Evolutionary conservation across 2,329 filamentous ascomycete species (phyloP).

Genomic region (Cladophialophora carrionii): DNA sequence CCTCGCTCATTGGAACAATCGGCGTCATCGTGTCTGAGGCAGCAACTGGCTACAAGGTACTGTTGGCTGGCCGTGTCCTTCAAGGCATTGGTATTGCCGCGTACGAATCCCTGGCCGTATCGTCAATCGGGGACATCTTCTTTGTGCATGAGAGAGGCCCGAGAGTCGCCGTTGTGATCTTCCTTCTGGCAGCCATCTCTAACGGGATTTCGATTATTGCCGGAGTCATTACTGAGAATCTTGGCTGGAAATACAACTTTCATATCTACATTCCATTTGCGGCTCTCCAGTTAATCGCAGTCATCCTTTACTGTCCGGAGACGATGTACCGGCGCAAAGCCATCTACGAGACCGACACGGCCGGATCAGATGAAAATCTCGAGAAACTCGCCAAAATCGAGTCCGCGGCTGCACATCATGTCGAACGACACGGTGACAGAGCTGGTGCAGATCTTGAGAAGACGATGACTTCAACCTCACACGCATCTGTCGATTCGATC

Average conservation of each 20-base stretch:
- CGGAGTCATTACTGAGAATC: slow-evolving; percentile 45
- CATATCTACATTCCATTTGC: slow-evolving; percentile 28
- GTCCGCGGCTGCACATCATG: slow-evolving; percentile 21
- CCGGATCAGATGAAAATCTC: slow-evolving; percentile 30
- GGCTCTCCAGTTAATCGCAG: slow-evolving; percentile 19
- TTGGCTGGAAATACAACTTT: slow-evolving; percentile 37
- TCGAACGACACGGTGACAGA: slow-evolving; percentile 8
- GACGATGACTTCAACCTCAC: slow-evolving; percentile 15
- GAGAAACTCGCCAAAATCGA: slow-evolving; percentile 32
- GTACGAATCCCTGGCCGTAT: slow-evolving; percentile 47
- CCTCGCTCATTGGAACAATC: slow-evolving; percentile 42
- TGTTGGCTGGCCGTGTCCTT: slow-evolving; percentile 49
- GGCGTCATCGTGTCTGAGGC: slow-evolving; percentile 47
- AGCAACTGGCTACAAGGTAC: slow-evolving; percentile 44
- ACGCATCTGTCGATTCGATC: slow-evolving; percentile 19
- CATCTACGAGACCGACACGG: slow-evolving; percentile 31
- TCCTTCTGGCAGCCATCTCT: slow-evolving; percentile 46
- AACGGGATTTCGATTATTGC: slow-evolving; percentile 47
- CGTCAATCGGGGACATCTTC: slow-evolving; percentile 50
- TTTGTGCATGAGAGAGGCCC: slow-evolving; percentile 43
- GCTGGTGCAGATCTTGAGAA: slow-evolving; percentile 21
- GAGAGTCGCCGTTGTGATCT: slow-evolving; percentile 46
- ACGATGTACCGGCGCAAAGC: slow-evolving; percentile 30
- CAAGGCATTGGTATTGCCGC: slow-evolving; percentile 51
- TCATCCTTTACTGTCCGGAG: slow-evolving; percentile 28